Percentiles rank a stretch among this genome's conserved stretches.
Conservation (phyloP, 257 asterid genomes). For the Solanum tarapatanum region DNA sequence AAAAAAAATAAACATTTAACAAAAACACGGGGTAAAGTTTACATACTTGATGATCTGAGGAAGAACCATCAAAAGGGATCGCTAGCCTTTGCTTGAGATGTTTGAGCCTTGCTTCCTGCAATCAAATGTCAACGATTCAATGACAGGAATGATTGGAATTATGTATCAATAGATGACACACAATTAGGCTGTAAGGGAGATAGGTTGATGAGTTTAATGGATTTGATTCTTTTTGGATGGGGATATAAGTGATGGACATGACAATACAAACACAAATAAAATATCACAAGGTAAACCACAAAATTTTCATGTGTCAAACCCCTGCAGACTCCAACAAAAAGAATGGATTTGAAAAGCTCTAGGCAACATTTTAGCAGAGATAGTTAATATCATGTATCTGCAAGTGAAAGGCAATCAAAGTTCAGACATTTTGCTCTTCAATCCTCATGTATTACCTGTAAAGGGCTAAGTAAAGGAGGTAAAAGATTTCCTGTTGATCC, state of each 20-base stretch:
- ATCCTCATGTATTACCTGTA: conserved; percentile 55
- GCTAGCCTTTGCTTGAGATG: conserved; percentile 64
- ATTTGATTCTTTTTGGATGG: neutral
- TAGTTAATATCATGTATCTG: neutral
- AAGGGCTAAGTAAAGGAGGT: conserved; percentile 65
- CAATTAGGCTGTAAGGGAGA: neutral
- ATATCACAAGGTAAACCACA: neutral
- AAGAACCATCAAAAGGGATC: conserved; percentile 77
- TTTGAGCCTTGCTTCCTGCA: conserved; percentile 78
- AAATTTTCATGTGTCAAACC: neutral
- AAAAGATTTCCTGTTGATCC: conserved; percentile 25
- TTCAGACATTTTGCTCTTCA: neutral
- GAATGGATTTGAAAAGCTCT: neutral
- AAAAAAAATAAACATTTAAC: neutral
- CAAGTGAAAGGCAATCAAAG: neutral
- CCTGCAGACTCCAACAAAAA: neutral
- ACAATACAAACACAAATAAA: neutral
- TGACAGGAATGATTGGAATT: neutral
- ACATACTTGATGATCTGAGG: conserved; percentile 75
- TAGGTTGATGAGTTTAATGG: neutral
- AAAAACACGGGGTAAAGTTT: neutral
- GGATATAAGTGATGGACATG: neutral
- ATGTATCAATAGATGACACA: neutral
- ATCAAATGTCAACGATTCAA: conserved; percentile 15
- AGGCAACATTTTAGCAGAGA: neutral